A percentile compares a stretch with the other conserved stretches of the same genome.
Evolutionary conservation across 805 yeast genomes (phyloP).

Genomic region (Nakazawaea laoshanensis): DNA sequence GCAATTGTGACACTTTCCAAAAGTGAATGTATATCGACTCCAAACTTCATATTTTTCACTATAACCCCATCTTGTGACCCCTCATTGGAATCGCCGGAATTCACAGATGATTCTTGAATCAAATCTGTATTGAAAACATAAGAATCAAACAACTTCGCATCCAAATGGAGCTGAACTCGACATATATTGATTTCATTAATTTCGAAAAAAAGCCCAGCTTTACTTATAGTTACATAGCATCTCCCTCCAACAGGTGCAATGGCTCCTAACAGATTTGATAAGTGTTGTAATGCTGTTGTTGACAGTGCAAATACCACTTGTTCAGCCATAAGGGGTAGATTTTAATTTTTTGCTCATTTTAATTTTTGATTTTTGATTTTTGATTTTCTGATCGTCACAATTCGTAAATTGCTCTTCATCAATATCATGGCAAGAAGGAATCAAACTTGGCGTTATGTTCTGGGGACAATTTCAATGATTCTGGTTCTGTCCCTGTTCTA

Average conservation of each 20-base stretch:
- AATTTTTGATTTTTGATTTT: too few relatives aligned
- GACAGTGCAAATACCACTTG: slow-evolving; percentile 24
- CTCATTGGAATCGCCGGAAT: too few relatives aligned
- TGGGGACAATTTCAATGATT: too few relatives aligned
- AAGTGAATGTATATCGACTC: slow-evolving; percentile 36
- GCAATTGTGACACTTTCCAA: slow-evolving; percentile 42
- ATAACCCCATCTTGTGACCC: too few relatives aligned
- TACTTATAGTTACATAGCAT: slow-evolving; percentile 26
- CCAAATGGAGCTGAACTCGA: slow-evolving; percentile 27
- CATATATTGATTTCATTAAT: slow-evolving; percentile 37
- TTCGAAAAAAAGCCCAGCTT: slow-evolving; percentile 43
- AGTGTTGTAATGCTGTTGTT: slow-evolving; percentile 35
- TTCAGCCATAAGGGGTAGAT: slow-evolving; percentile 1
- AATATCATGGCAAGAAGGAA: too few relatives aligned
- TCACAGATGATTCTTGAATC: too few relatives aligned
- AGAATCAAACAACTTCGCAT: slow-evolving; percentile 25
- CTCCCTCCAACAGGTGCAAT: slow-evolving; percentile 28
- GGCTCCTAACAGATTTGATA: slow-evolving; percentile 35
- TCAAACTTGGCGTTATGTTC: too few relatives aligned
- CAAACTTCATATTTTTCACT: slow-evolving; percentile 19
- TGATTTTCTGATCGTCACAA: too few relatives aligned
- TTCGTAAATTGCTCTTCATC: too few relatives aligned
- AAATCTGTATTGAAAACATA: slow-evolving; percentile 17
- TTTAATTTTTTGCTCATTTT: too few relatives aligned
- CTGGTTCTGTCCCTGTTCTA: too few relatives aligned